Base-by-base conservation (phyloP, 2,329 filamentous ascomycete genomes). In the Fusarium globosum region DNA sequence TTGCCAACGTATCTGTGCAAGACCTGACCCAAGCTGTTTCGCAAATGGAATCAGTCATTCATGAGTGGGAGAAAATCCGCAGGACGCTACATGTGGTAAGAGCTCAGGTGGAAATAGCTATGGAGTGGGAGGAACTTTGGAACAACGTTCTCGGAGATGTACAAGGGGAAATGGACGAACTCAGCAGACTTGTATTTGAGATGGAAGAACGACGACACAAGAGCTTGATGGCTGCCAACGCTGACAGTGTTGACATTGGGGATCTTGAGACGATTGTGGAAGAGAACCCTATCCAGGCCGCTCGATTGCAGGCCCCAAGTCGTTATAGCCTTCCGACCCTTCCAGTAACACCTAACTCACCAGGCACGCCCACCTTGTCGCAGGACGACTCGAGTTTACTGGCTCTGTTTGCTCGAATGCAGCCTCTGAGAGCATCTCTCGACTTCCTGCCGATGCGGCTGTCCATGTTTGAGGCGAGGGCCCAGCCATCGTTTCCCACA, bases 111-210 rank as follows among this genome's bases (percentile, higher is more conserved):
- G 96, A 98, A 82, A 91, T 97, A 66, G 96, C 96, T 52, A 97
- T 98, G 95, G 96, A 99, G 80, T 99, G 96, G 96, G 95, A 98
- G 81, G 95, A 98, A 83, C 87, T 99, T 41, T 98, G 96, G 96
- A 94, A 94, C 77, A 94, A 89, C 72, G 96, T 98, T 7, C 86
- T 99, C 6, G 96, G 95, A 49, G 96, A 98, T 80, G 97, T 98
- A 69, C 94, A 95, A 59, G 91, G 92, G 71, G 96, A 99, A 83
- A 92, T 90, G 83, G 93, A 96, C 73, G 91, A 92, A 49, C 86
- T 97, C 21, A 90, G 89, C 78, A 88, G 93, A 43, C 85, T 97
- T 53, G 94, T 98, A 36, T 98, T 98, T 78, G 95, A 98, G 82
- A 97, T 98, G 95, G 96, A 99, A 81, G 96, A 98, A 83, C 93